Evolutionary conservation across 2,329 filamentous ascomycete genomes (phyloP).

Genomic region (Botryotinia calthae): DNA sequence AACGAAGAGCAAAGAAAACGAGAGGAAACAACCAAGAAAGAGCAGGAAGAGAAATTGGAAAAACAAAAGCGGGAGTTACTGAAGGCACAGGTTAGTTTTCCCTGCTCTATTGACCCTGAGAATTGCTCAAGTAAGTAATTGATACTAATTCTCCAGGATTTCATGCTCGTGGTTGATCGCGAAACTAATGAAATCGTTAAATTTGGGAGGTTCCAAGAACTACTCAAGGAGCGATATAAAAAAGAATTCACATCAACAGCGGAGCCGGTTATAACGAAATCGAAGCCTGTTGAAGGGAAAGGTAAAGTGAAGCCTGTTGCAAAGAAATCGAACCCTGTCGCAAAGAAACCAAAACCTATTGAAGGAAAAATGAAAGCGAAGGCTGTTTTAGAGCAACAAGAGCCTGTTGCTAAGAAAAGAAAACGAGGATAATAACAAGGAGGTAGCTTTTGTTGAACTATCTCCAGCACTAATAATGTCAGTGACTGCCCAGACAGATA

Average conservation of each 20-base stretch:
- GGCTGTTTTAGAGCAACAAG: not conserved
- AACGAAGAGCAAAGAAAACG: not conserved
- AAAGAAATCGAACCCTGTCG: not conserved
- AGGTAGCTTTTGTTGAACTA: too few relatives aligned
- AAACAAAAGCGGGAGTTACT: not conserved
- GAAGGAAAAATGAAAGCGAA: not conserved
- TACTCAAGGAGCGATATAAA: not conserved
- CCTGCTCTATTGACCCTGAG: too few relatives aligned
- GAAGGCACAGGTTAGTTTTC: not conserved
- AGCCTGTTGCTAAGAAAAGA: not conserved
- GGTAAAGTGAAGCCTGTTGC: not conserved
- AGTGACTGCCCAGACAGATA: not conserved
- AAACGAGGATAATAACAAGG: not conserved
- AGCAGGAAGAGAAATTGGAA: not conserved
- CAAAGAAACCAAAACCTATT: not conserved
- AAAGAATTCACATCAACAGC: not conserved
- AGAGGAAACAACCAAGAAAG: not conserved
- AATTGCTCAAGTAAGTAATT: too few relatives aligned
- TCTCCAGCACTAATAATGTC: not conserved
- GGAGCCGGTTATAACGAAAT: not conserved
- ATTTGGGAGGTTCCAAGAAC: not conserved
- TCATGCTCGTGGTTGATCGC: not conserved
- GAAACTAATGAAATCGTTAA: not conserved
- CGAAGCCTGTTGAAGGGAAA: not conserved
- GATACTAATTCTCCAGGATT: not conserved